Evolutionary conservation across 2,329 filamentous ascomycete species (phyloP).

Genomic region (Aspergillus awamori): DNA sequence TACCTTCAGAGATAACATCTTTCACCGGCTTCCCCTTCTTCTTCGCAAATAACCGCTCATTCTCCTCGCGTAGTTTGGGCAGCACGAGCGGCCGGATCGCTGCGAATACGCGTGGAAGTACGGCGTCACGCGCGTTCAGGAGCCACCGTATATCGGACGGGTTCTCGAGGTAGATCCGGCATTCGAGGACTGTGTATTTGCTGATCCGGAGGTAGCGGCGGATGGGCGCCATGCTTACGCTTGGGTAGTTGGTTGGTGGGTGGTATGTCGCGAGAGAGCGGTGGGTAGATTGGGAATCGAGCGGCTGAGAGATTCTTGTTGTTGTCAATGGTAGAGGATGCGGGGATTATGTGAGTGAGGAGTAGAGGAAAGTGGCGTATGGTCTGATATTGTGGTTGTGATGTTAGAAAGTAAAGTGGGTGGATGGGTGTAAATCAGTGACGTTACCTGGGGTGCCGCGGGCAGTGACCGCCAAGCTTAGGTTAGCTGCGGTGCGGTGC

Average conservation of each 20-base stretch:
- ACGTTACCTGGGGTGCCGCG: no score
- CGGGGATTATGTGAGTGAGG: not conserved
- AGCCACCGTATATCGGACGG: conserved; percentile 80
- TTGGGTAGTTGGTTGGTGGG: not conserved
- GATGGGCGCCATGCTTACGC: conserved; percentile 78
- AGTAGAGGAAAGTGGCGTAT: not conserved
- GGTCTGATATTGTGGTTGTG: no score
- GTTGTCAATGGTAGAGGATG: not conserved
- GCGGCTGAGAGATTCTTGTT: not conserved
- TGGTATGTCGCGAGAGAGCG: not conserved
- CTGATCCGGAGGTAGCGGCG: conserved; percentile 89
- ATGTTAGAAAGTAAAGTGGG: no score
- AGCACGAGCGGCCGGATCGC: conserved; percentile 82
- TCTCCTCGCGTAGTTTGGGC: conserved; percentile 88
- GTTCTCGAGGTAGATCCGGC: conserved; percentile 92
- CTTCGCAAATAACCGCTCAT: conserved; percentile 61
- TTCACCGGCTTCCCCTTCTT: conserved; percentile 82
- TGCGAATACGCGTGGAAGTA: conserved; percentile 81
- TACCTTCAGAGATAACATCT: conserved; percentile 82
- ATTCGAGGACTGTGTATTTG: conserved; percentile 93
- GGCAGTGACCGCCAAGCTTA: no score
- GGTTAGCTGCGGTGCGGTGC: no score
- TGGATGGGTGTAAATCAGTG: no score
- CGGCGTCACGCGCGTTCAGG: conserved; percentile 74
- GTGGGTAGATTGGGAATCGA: not conserved